A percentile compares a stretch with the other conserved stretches of the same genome.
Evolutionary conservation across 495 filamentous ascomycete species (phyloP).

Genomic region (Aspergillus nidulans): DNA sequence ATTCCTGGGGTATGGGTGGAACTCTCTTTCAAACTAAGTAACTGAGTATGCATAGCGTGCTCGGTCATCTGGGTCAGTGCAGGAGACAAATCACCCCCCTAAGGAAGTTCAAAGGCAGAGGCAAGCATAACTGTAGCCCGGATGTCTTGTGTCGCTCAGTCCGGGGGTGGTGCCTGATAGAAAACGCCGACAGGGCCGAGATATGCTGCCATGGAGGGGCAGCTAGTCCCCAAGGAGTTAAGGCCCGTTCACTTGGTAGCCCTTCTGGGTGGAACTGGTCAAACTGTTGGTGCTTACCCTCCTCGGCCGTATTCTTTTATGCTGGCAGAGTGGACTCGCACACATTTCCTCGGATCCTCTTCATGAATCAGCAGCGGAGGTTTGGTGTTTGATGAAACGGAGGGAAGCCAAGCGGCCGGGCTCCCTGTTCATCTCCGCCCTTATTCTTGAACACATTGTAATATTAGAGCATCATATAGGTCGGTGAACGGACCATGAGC

Average conservation of each 20-base stretch:
- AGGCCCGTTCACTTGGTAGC: constrained; percentile 8
- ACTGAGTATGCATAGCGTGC: not conserved
- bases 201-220: constrained; percentile 5
- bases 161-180: constrained; percentile 8
- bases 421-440: constrained; percentile 4
- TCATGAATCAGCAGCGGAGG: not conserved
- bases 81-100: not conserved
- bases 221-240: constrained; percentile 5
- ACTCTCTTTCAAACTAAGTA: too few relatives aligned
- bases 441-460: constrained; percentile 3
- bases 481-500: not conserved
- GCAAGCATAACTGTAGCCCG: not conserved
- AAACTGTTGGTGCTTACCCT: constrained; percentile 1
- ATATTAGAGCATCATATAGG: constrained; percentile 4
- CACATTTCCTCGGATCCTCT: not conserved
- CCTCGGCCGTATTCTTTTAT: not conserved
- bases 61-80: not conserved
- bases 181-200: not conserved
- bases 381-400: constrained; percentile 7
- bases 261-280: constrained; percentile 6
- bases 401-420: constrained; percentile 4
- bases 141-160: not conserved
- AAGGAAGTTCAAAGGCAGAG: not conserved
- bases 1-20: not conserved
- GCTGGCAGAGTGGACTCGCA: not conserved